Evolutionary conservation across 1,139 yeast species (phyloP).

Genomic region (Kodamaea sp.): DNA sequence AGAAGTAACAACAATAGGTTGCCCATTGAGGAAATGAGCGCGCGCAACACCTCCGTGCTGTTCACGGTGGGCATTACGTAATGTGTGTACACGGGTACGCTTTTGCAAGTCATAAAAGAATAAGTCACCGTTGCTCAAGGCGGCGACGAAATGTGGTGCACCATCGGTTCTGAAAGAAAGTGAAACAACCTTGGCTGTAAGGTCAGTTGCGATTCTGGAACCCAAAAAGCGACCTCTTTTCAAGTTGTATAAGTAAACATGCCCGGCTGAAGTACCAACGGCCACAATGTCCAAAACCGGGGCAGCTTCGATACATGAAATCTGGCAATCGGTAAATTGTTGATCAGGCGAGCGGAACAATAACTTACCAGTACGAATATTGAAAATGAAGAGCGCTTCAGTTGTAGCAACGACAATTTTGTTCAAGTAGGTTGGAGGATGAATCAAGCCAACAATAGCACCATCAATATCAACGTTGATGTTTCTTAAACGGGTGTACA

Average conservation of each 20-base stretch:
- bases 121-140: conserved; percentile 76
- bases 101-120: conserved; percentile 79
- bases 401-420: conserved; percentile 79
- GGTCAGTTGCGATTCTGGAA: conserved; percentile 49
- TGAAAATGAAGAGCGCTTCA: conserved; percentile 56
- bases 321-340: conserved; percentile 42
- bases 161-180: conserved; percentile 93
- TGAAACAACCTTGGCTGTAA: conserved; percentile 52
- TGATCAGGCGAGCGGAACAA: conserved; percentile 53
- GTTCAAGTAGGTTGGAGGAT: conserved; percentile 90
- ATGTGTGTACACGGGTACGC: conserved; percentile 67
- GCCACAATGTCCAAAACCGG: conserved; percentile 87
- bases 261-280: conserved; percentile 70
- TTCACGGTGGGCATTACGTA: conserved; percentile 72
- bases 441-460: conserved; percentile 62
- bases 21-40: conserved; percentile 80
- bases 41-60: conserved; percentile 76
- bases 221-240: conserved; percentile 58
- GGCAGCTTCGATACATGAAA: conserved; percentile 70
- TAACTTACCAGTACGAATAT: conserved; percentile 74
- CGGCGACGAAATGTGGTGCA: conserved; percentile 76
- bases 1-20: conserved; percentile 84
- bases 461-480: conserved; percentile 62
- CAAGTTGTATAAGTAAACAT: conserved; percentile 62
- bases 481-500: conserved; percentile 57